phyloP scores from a whole-genome alignment of 1,284 basidiomycete species.

The Leccinum griseonigrum region DNA sequence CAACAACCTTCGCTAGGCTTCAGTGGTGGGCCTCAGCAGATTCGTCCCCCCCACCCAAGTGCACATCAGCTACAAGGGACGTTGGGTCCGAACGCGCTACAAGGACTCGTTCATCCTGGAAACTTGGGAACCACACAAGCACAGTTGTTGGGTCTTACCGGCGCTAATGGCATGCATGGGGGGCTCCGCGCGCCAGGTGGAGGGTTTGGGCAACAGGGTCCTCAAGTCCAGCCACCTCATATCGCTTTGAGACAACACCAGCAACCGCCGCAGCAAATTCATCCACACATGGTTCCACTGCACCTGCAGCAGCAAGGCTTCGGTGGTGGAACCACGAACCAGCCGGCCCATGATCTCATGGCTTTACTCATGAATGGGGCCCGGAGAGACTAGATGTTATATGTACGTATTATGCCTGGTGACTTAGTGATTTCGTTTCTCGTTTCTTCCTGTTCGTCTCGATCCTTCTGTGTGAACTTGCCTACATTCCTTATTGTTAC shows the following conservation, averaged over 20 bases:
- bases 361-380: constrained; percentile 72
- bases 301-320: constrained; percentile 60
- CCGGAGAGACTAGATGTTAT: constrained; percentile 45
- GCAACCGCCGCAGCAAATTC: constrained; percentile 41
- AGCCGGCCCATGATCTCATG: constrained; percentile 71
- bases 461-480: constrained; percentile 22
- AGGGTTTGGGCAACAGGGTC: constrained; percentile 54
- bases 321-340: constrained; percentile 43
- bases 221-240: constrained; percentile 40
- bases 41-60: constrained; percentile 49
- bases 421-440: constrained; percentile 14
- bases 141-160: constrained; percentile 46
- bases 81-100: constrained; percentile 40
- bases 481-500: constrained; percentile 34
- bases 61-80: constrained; percentile 50
- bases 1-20: constrained; percentile 43
- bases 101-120: constrained; percentile 47
- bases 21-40: constrained; percentile 47
- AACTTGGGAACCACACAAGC: constrained; percentile 49
- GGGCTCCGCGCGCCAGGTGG: constrained; percentile 42
- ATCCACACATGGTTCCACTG: constrained; percentile 57
- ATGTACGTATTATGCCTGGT: constrained; percentile 16
- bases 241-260: constrained; percentile 44
- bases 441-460: constrained; percentile 2
- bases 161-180: constrained; percentile 36